Evolutionary conservation across 345 rosid genomes (phyloP).

Genomic region (Melaleuca alternifolia): DNA sequence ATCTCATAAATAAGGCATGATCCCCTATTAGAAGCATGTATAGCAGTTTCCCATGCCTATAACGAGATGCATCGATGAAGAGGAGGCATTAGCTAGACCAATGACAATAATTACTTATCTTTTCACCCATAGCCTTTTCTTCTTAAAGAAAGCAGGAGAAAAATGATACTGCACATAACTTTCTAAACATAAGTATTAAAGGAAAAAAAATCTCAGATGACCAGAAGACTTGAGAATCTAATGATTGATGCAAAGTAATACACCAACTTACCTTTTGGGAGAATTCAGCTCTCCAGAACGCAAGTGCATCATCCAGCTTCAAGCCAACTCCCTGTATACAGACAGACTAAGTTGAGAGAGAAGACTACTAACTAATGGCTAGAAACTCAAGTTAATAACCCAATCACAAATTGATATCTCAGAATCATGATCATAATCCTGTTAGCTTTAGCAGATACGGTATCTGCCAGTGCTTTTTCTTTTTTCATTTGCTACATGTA

Average conservation of each 20-base stretch:
- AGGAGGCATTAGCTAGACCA: neutral
- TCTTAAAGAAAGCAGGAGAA: neutral
- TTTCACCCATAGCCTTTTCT: neutral
- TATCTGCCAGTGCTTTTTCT: neutral
- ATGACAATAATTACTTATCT: neutral
- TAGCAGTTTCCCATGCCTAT: neutral
- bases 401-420: neutral
- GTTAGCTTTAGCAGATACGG: neutral
- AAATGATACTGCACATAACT: neutral
- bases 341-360: neutral
- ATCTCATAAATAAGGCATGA: neutral
- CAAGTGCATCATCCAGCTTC: conserved; percentile 88
- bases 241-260: neutral
- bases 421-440: neutral
- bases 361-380: neutral
- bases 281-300: conserved; percentile 94
- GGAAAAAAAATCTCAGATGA: neutral
- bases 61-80: neutral
- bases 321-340: conserved; percentile 67
- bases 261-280: conserved; percentile 51
- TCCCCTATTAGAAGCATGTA: neutral
- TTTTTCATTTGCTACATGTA: neutral
- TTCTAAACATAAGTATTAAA: neutral
- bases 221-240: neutral
- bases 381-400: neutral